Base-by-base conservation (phyloP, 495 filamentous ascomycete genomes). In the Penicillium maclennaniae region DNA sequence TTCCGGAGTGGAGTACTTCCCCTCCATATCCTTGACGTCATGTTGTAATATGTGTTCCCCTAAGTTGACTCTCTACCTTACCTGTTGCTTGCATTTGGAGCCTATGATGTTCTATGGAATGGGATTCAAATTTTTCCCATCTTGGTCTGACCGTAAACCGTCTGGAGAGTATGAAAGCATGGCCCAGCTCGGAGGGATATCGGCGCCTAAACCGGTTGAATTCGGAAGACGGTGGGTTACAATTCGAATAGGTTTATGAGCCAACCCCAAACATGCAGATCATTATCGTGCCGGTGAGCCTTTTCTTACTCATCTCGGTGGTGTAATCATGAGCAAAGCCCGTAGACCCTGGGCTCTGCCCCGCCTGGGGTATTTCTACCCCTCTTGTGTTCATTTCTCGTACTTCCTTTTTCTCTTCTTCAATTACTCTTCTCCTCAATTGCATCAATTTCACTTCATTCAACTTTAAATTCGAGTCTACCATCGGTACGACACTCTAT, bases 401-500 rank as follows among this genome's bases (percentile, higher is more conserved):
- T n/a, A n/a, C n/a, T n/a, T n/a, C 23, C 44, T 40, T 41, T 43
- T 15, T 26, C 17, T 39, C 17, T 15, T 53, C 47, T 49, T 34
- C 43, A 31, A 26, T 31, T 21, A 41, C 44, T 8, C 9, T 31
- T 45, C 34, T 34, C 14, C 17, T 43, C 19, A 37, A 15, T 36
- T 47, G 19, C 27, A 53, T 28, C 31, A 44, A 25, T 50, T 40
- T 26, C 15, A 14, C 44, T 46, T 21, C 48, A 23, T 46, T 21
- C 48, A 23, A 53, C 31, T 42, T 16, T 43, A 21, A 43, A 20
- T 41, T 43, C 26, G 53, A 50, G 44, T 55, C 48, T 49, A 56
- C 57, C 49, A 47, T 61, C 56, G 70, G 72, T 73, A 75, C 62
- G 69, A 57, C 65, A 63, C 69, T 63, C 61, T 39, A 75, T 72